A percentile compares a stretch with the other conserved stretches of the same genome.
phyloP scores from a whole-genome alignment of 2,329 filamentous ascomycete genomes.

The Bipolaris sorokiniana region DNA sequence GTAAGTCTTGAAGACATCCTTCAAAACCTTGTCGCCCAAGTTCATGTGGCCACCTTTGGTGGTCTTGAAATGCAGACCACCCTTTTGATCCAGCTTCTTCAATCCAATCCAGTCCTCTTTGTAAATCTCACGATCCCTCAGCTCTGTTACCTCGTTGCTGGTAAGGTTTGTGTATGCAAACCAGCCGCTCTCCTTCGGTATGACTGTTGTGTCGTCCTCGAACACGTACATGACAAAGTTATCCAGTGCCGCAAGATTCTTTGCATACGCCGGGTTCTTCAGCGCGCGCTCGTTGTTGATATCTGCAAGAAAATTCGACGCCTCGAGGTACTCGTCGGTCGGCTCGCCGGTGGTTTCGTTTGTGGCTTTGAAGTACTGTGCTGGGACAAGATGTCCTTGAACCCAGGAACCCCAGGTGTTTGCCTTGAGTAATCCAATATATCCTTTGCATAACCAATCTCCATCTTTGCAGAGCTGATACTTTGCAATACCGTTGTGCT shows the following conservation, averaged over 20 bases:
- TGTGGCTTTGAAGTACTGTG: constrained; percentile 88
- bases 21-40: constrained; percentile 70
- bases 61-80: constrained; percentile 75
- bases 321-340: constrained; percentile 71
- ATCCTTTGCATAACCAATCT: constrained; percentile 82
- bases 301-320: constrained; percentile 89
- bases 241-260: constrained; percentile 71
- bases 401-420: constrained; percentile 83
- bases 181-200: constrained; percentile 90
- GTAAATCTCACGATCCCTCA: constrained; percentile 77
- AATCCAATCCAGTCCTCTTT: constrained; percentile 93
- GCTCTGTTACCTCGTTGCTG: constrained; percentile 63
- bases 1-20: constrained; percentile 68
- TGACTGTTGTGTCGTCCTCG: constrained; percentile 80
- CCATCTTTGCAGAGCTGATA: constrained; percentile 74
- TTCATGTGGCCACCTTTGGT: constrained; percentile 84
- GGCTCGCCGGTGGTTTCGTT: constrained; percentile 61
- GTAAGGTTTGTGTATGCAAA: constrained; percentile 79
- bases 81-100: constrained; percentile 76
- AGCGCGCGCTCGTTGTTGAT: constrained; percentile 86
- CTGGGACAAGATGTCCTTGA: constrained; percentile 82
- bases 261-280: constrained; percentile 77
- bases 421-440: constrained; percentile 75
- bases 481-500: constrained; percentile 88
- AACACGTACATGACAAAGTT: constrained; percentile 92